phyloP scores from a whole-genome alignment of 345 rosid species.

The Hibiscus tridactylites region DNA sequence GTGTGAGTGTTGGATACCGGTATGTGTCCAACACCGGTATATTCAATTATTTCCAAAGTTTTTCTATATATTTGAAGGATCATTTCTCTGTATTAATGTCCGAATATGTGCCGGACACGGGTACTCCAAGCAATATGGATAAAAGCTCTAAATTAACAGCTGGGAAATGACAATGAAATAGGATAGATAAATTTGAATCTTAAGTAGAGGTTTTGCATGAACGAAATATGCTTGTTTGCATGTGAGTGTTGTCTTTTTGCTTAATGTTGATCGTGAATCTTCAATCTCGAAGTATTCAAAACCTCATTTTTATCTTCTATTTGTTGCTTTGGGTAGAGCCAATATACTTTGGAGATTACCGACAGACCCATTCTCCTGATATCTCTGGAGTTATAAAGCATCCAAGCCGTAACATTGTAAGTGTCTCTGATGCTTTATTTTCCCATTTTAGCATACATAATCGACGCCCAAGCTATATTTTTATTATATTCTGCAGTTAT shows the following conservation, averaged over 20 bases:
- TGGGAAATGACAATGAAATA: not conserved
- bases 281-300: not conserved
- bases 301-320: slow-evolving; percentile 11
- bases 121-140: not conserved
- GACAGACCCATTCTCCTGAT: slow-evolving; percentile 36
- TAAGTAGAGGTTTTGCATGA: not conserved
- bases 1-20: not conserved
- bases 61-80: too few relatives aligned
- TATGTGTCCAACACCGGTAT: not conserved
- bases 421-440: slow-evolving; percentile 29
- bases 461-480: not conserved
- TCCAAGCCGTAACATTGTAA: slow-evolving; percentile 41
- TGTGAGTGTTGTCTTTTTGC: not conserved
- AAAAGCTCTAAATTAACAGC: not conserved
- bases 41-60: not conserved
- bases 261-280: not conserved
- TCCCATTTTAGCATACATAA: not conserved
- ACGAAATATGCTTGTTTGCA: not conserved
- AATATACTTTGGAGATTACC: slow-evolving; percentile 45
- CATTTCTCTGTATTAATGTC: not conserved
- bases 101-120: not conserved
- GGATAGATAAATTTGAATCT: not conserved
- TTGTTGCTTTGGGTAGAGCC: slow-evolving; percentile 41
- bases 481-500: not conserved
- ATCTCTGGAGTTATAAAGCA: slow-evolving; percentile 39